Evolutionary conservation across 2,329 filamentous ascomycete genomes (phyloP).

Genomic region (Diaporthe vaccinii): DNA sequence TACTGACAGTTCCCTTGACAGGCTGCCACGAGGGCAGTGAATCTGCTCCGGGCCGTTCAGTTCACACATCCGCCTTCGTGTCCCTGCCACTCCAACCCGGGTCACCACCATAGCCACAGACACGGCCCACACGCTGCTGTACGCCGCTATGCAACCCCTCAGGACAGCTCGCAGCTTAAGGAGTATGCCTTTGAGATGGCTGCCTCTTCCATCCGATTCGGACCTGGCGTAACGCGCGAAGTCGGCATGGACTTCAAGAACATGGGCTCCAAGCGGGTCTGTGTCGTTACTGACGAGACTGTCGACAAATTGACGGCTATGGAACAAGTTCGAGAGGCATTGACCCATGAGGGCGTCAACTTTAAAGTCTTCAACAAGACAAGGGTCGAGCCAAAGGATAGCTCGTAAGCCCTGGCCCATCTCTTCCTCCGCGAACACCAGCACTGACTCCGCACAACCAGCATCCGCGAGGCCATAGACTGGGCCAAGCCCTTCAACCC

Average conservation of each 20-base stretch:
- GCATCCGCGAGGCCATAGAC: slow-evolving; percentile 78
- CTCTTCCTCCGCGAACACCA: not conserved
- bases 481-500: slow-evolving; percentile 85
- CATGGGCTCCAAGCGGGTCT: slow-evolving; percentile 86
- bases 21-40: slow-evolving; percentile 75
- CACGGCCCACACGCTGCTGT: slow-evolving; percentile 48
- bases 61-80: slow-evolving; percentile 89
- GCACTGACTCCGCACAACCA: slow-evolving; percentile 10
- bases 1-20: slow-evolving; percentile 45
- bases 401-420: slow-evolving; percentile 71
- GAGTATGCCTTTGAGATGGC: slow-evolving; percentile 99
- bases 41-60: slow-evolving; percentile 88
- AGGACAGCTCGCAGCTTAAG: slow-evolving; percentile 80
- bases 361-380: slow-evolving; percentile 87
- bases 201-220: slow-evolving; percentile 93
- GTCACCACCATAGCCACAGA: slow-evolving; percentile 78
- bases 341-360: slow-evolving; percentile 82
- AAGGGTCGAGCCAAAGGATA: slow-evolving; percentile 93
- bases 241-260: slow-evolving; percentile 99
- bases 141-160: slow-evolving; percentile 79
- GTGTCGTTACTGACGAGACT: slow-evolving; percentile 90
- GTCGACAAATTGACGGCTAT: slow-evolving; percentile 89
- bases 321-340: slow-evolving; percentile 86
- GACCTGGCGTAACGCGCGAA: slow-evolving; percentile 92
- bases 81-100: slow-evolving; percentile 92